Base-by-base conservation (phyloP, 2,329 filamentous ascomycete species). In the Cryphonectria japonica region DNA sequence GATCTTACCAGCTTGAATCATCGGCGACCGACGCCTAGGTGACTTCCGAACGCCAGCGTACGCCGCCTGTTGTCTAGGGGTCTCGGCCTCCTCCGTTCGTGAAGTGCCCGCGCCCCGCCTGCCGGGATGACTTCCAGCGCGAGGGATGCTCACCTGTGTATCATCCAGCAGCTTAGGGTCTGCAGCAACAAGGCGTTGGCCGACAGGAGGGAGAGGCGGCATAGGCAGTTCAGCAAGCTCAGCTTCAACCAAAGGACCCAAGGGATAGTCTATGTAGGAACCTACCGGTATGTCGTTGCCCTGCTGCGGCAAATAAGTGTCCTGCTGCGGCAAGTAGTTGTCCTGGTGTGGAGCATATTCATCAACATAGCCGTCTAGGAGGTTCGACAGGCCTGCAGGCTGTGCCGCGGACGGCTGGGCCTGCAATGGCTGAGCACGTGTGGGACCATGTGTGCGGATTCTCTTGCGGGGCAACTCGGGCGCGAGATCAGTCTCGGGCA, bases 201-300 rank as follows among this genome's bases (percentile, higher is more conserved):
- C 59, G 22, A 34, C 32, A 14, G 63, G n/a, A 9, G 8, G 26
- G 1, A 37, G 16, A 50, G 26, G 11, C 32, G 64, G 32, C 4
- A 26, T 46, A n/a, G 34, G 34, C 59, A 61, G 22, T 19, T 2
- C 57, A 22, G 32, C 29, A 37, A 37, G 19, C 59, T n/a, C 59
- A 61, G 9, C 8, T 22, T 39, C 22, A 22, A n/a, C 16, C 37
- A 64, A 32, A 65, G 63, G 39, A n/a, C 32, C 54, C 16, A 32
- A 43, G 14, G 63, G 41, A 52, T 50, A 46, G 19, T 19, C 61
- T 8, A 3, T 8, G 29, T 66, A 46, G 41, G 50, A 7, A 57
- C 64, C 64, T 66, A 57, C 64, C 50, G 34, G 64, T 9, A n/a
- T 41, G 46, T 41, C 19, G 22, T n/a, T 41, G 3, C 14, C 64